These are phyloP conservation scores for Pythium utonaiense DNA, from an alignment of 352 stramenopile species.

Conservation along the genomic window DNA sequence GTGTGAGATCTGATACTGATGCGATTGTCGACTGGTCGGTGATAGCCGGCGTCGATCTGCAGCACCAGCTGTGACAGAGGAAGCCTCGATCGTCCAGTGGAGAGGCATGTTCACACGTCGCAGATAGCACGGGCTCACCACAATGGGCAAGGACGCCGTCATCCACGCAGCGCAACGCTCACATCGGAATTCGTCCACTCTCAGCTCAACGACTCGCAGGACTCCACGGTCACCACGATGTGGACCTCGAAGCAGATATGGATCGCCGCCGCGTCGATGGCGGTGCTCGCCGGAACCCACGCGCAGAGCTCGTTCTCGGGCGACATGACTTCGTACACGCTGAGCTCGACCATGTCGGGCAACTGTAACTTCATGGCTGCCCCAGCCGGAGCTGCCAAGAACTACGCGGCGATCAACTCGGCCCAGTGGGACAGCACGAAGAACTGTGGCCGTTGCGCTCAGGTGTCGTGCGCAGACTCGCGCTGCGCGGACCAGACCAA, in stretches of 20 bases:
- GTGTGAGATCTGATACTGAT: no score
- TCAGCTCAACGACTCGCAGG: not conserved
- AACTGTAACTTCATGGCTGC: slow-evolving; percentile 67
- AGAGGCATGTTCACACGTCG: no score
- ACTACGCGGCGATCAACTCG: slow-evolving; percentile 61
- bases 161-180: no score
- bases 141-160: no score
- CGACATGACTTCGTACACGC: slow-evolving; percentile 19
- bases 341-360: slow-evolving; percentile 6
- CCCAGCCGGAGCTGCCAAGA: slow-evolving; percentile 26
- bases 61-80: no score
- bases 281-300: not conserved
- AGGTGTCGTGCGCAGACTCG: slow-evolving; percentile 38
- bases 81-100: no score
- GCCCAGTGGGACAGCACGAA: slow-evolving; percentile 43
- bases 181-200: not conserved
- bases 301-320: slow-evolving; percentile 6
- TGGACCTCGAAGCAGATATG: not conserved
- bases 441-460: slow-evolving; percentile 37
- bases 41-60: no score
- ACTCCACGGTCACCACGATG: not conserved
- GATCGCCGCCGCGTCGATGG: not conserved
- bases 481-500: slow-evolving; percentile 27
- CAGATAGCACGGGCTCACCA: no score
- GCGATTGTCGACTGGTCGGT: no score